Percentiles rank a stretch among this genome's conserved stretches.
Conservation (phyloP, 441 rosid species). For the Melastoma candidum region DNA sequence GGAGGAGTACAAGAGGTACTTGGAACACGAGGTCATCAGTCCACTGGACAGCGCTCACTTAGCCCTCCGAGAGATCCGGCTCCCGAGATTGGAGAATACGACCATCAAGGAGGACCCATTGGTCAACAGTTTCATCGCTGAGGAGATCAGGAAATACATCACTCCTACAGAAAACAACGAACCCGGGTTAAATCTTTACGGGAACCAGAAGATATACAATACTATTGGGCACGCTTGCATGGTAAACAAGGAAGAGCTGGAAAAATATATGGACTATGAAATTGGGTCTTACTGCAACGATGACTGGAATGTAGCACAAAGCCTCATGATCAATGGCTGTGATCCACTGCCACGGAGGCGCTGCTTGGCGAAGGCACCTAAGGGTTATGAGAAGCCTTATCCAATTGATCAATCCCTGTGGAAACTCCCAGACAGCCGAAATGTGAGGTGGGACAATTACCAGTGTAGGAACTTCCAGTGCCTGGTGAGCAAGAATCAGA, state of each 20-base stretch:
- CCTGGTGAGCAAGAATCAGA: slow-evolving; percentile 53
- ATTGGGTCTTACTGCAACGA: slow-evolving; percentile 78
- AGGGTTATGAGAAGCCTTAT: slow-evolving; percentile 62
- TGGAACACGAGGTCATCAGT: slow-evolving; percentile 61
- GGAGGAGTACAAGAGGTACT: slow-evolving; percentile 37
- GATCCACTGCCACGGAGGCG: slow-evolving; percentile 81
- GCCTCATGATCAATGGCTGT: slow-evolving; percentile 56
- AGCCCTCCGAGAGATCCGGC: slow-evolving; percentile 52
- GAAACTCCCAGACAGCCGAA: slow-evolving; percentile 69
- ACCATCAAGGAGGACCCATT: slow-evolving; percentile 51
- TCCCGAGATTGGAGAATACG: slow-evolving; percentile 31
- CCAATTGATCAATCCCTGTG: slow-evolving; percentile 73
- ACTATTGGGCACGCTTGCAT: slow-evolving; percentile 78
- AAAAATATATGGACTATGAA: slow-evolving; percentile 80
- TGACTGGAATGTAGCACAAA: slow-evolving; percentile 78
- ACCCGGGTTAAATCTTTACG: slow-evolving; percentile 57
- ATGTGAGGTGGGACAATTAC: slow-evolving; percentile 73
- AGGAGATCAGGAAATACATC: slow-evolving; percentile 70
- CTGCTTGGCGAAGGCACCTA: slow-evolving; percentile 76
- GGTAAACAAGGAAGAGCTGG: slow-evolving; percentile 51
- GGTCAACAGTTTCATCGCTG: slow-evolving; percentile 49
- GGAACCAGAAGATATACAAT: slow-evolving; percentile 52
- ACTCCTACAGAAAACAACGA: slow-evolving; percentile 52
- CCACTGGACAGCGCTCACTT: slow-evolving; percentile 58
- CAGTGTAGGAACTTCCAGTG: slow-evolving; percentile 66